Evolutionary conservation across 208 protist genomes (phyloP).

Genomic region (Balamuthia mandrillaris): DNA sequence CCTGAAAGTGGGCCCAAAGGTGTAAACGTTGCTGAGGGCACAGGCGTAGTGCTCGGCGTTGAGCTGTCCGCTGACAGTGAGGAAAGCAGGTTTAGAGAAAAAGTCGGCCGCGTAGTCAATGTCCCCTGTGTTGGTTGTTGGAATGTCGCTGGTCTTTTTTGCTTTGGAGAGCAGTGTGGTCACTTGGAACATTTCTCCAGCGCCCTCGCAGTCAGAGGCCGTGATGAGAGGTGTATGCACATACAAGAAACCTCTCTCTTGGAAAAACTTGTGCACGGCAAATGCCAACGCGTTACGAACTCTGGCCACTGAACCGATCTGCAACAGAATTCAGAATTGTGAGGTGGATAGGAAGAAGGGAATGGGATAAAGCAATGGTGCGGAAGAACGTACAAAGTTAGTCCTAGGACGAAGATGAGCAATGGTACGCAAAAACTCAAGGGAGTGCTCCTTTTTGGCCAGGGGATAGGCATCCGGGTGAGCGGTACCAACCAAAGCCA

Average conservation of each 20-base stretch:
- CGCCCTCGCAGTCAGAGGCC: slow-evolving; percentile 81
- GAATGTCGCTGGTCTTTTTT: slow-evolving; percentile 6
- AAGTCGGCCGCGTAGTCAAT: slow-evolving; percentile 60
- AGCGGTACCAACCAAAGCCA: slow-evolving; percentile 55
- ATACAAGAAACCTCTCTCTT: slow-evolving; percentile 65
- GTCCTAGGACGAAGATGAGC: slow-evolving; percentile 75
- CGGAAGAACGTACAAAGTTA: slow-evolving; percentile 69
- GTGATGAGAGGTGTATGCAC: slow-evolving; percentile 81
- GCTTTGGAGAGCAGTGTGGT: background rate
- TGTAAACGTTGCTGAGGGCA: slow-evolving; percentile 70
- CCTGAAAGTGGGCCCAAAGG: slow-evolving; percentile 78
- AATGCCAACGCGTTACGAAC: slow-evolving; percentile 64
- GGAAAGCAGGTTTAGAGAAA: slow-evolving; percentile 66
- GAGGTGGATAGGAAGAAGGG: background rate
- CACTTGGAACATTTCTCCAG: slow-evolving; percentile 80
- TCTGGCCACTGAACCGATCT: slow-evolving; percentile 60
- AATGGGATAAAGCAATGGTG: too few relatives aligned
- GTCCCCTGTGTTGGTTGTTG: too few relatives aligned
- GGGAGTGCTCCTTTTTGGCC: slow-evolving; percentile 73
- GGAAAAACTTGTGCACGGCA: slow-evolving; percentile 58
- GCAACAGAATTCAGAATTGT: too few relatives aligned
- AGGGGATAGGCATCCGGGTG: slow-evolving; percentile 66
- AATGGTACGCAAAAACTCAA: slow-evolving; percentile 78
- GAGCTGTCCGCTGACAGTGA: slow-evolving; percentile 70
- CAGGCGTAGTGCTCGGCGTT: slow-evolving; percentile 63